Percentiles rank a stretch among this genome's conserved stretches.
Evolutionary conservation across 2,329 filamentous ascomycete genomes (phyloP).

Genomic region (Hypoxylon sp.): DNA sequence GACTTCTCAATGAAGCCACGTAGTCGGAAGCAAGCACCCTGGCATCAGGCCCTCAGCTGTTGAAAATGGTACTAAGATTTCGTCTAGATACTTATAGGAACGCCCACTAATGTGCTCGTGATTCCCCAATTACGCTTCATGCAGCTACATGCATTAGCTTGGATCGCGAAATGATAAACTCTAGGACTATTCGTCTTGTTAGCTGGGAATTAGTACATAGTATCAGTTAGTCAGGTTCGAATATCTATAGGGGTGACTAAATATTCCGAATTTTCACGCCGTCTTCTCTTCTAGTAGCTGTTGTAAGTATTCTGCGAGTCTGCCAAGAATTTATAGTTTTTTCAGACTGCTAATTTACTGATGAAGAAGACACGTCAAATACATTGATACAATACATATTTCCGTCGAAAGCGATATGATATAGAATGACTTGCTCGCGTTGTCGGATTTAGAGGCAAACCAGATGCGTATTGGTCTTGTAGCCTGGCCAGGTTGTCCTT

Average conservation of each 20-base stretch:
- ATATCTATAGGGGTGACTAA: too few relatives aligned
- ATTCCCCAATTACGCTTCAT: not conserved
- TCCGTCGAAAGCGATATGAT: too few relatives aligned
- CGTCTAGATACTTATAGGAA: conserved; percentile 5
- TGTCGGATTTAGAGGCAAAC: too few relatives aligned
- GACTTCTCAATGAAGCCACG: conserved; percentile 15
- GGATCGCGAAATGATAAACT: too few relatives aligned
- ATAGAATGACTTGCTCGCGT: too few relatives aligned
- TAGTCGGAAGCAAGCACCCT: conserved; percentile 5
- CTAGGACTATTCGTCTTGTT: not conserved
- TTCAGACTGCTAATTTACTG: conserved; percentile 2
- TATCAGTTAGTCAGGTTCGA: too few relatives aligned
- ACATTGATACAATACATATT: too few relatives aligned
- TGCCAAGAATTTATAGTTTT: not conserved
- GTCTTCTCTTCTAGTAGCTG: not conserved
- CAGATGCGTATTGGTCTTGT: too few relatives aligned
- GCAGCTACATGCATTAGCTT: not conserved
- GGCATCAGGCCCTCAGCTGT: conserved; percentile 14
- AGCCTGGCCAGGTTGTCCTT: too few relatives aligned
- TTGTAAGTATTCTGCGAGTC: not conserved
- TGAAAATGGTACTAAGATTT: conserved; percentile 12
- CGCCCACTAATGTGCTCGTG: not conserved
- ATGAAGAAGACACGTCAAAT: too few relatives aligned
- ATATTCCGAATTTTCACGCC: too few relatives aligned
- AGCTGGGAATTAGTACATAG: too few relatives aligned